Conservation (phyloP, 1,284 basidiomycete genomes). For the Mycosarcoma maydis region DNA sequence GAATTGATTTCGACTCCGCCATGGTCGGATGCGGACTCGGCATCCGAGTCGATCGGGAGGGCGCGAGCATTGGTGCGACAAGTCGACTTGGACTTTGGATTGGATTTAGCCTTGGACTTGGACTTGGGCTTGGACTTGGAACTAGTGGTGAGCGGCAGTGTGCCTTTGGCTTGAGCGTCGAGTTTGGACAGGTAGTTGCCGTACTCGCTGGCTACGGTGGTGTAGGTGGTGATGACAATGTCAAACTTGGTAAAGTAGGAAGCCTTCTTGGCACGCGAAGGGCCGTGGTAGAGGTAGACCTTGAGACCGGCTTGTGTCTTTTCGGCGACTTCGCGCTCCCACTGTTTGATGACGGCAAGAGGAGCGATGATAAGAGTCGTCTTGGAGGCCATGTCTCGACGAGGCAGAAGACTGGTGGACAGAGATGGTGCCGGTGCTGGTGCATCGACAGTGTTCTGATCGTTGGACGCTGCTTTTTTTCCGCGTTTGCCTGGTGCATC, state of each 20-base stretch:
- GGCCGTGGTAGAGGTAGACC: conserved; percentile 63
- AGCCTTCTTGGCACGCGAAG: conserved; percentile 46
- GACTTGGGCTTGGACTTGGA: conserved; percentile 11
- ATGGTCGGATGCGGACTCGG: conserved; percentile 22
- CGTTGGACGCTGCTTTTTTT: conserved; percentile 10
- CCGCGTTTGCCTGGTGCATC: conserved; percentile 8
- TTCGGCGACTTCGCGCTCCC: conserved; percentile 84
- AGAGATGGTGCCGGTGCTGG: neutral
- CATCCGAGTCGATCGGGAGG: conserved; percentile 22
- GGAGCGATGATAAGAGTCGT: conserved; percentile 66
- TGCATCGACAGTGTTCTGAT: conserved; percentile 1
- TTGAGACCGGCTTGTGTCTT: conserved; percentile 72
- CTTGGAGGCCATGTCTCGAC: conserved; percentile 32
- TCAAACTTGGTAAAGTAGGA: conserved; percentile 49
- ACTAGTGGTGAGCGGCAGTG: neutral
- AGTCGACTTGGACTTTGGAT: conserved; percentile 5
- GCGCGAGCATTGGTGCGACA: conserved; percentile 7
- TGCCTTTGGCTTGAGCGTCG: conserved; percentile 22
- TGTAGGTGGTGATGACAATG: conserved; percentile 63
- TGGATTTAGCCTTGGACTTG: conserved; percentile 14
- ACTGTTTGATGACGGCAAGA: conserved; percentile 83
- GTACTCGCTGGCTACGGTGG: conserved; percentile 57
- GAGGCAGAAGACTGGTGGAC: conserved; percentile 15
- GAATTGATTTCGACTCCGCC: conserved; percentile 58
- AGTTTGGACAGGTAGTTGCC: conserved; percentile 26